Base-by-base conservation (phyloP, 23 red algal genomes). In the Gracilaria domingensis region DNA sequence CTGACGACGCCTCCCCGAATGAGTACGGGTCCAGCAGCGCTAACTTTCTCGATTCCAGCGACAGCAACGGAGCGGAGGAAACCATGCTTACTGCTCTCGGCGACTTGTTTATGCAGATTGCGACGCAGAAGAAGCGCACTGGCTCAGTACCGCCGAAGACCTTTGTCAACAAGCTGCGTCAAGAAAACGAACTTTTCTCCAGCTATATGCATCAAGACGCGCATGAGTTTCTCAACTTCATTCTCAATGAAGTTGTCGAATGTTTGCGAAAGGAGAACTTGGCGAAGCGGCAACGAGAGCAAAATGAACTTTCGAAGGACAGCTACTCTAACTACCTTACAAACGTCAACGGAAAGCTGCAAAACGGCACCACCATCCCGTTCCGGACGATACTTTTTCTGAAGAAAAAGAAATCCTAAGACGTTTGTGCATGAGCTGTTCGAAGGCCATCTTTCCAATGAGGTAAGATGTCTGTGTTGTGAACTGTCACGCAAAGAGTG, bases 151-250 rank as follows among this genome's bases (percentile, higher is more conserved):
- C 93, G 8, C 97, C 97, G 4, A 95, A 95, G 38, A 77, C 88
- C 11, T 98, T 98, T 80, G 89, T 98, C 21, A 86, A 88, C 50
- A 83, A 88, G 29, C 54, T 98, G 90, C 93, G 97, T 40, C 90
- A 94, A 56, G 86, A 93, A 24, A 98, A 93, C 51, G 93, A 95
- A 18, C 83, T 95, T 12, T 98, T 98, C 57, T 80, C 87, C 16
- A 83, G 93, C 35, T 95, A 96, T 67, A 95, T 95, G 93, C 97
- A 98, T 61, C 97, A 98, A 51, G 97, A 98, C 44, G 93, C 97
- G 2, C 97, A 98, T 81, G 97, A 98, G 51, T 95, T 98, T 61
- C 79, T 98, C 55, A 95, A 95, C 47, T 98, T 96, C 75, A 77
- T 98, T 56, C 79, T 98, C 42, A 98, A 98, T 71, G 86, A 98